These are phyloP conservation scores for Aegilops longissima DNA, from an alignment of 176 grass and related monocot genomes.

Conservation along the genomic window DNA sequence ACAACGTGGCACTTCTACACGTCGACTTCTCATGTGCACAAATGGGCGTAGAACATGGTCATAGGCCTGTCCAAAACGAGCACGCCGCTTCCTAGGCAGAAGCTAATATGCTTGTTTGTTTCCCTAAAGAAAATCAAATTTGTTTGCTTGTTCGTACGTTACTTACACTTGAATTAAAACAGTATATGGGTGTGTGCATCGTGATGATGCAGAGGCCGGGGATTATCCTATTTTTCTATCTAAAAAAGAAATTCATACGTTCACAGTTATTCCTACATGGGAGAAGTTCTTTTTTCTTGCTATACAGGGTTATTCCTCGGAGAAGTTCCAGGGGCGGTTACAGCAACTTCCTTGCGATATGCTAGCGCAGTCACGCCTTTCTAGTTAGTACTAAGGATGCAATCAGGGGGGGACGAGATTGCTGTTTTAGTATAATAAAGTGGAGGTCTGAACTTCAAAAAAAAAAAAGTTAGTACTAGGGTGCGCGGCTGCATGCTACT, in stretches of 20 bases:
- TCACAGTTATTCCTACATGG: not conserved
- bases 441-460: no score
- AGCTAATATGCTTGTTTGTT: no score
- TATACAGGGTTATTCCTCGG: slow-evolving; percentile 12
- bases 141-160: not conserved
- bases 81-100: not conserved
- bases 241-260: not conserved
- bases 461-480: not conserved
- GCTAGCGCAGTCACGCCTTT: not conserved
- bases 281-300: not conserved
- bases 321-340: slow-evolving; percentile 12
- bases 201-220: no score
- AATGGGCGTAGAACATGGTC: not conserved
- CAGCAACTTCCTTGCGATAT: not conserved
- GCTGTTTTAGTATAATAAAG: no score
- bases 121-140: not conserved
- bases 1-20: not conserved
- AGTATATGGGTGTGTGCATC: no score
- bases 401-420: no score
- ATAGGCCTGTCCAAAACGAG: not conserved
- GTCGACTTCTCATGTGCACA: not conserved
- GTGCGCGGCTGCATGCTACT: slow-evolving; percentile 18
- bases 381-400: not conserved
- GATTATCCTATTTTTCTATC: no score
- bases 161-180: no score